Percentiles rank a stretch among this genome's conserved stretches.
Conservation (phyloP, 371 early-diverging fungal species). For the Mortierella sp. region DNA sequence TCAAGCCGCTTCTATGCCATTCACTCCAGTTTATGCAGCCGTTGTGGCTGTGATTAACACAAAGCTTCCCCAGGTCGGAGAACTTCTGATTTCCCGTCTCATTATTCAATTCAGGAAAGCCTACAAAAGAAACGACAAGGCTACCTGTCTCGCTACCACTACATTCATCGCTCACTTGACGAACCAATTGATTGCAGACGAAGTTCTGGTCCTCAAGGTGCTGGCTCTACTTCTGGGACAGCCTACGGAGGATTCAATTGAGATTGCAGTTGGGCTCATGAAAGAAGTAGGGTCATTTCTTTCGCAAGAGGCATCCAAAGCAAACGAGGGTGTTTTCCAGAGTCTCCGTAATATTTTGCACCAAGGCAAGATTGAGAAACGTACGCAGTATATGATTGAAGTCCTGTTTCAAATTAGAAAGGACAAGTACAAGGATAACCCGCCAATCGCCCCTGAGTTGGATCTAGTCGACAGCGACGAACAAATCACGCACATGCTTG, state of each 20-base stretch:
- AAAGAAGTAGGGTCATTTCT: conserved; percentile 92
- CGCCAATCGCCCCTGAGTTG: conserved; percentile 79
- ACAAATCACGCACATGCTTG: conserved; percentile 93
- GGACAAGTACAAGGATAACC: conserved; percentile 93
- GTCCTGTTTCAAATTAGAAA: conserved; percentile 95
- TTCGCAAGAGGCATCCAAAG: conserved; percentile 81
- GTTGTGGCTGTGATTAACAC: conserved; percentile 93
- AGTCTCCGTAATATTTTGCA: conserved; percentile 93
- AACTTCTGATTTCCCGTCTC: conserved; percentile 87
- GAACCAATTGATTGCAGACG: conserved; percentile 93
- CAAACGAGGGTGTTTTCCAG: conserved; percentile 92
- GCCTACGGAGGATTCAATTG: conserved; percentile 97
- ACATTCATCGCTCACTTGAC: conserved; percentile 95
- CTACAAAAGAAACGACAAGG: conserved; percentile 93
- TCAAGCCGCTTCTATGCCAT: conserved; percentile 89
- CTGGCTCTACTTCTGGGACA: conserved; percentile 88
- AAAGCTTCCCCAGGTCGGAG: conserved; percentile 93
- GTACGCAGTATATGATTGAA: conserved; percentile 98
- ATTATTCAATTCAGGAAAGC: conserved; percentile 93
- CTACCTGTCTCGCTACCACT: conserved; percentile 83
- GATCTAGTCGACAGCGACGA: conserved; percentile 97
- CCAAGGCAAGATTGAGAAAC: conserved; percentile 94
- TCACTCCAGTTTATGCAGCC: conserved; percentile 95
- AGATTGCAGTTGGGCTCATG: conserved; percentile 97
- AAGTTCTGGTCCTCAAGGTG: conserved; percentile 91